Evolutionary conservation across 2,329 filamentous ascomycete genomes (phyloP).

Genomic region (Aspergillus melleus): DNA sequence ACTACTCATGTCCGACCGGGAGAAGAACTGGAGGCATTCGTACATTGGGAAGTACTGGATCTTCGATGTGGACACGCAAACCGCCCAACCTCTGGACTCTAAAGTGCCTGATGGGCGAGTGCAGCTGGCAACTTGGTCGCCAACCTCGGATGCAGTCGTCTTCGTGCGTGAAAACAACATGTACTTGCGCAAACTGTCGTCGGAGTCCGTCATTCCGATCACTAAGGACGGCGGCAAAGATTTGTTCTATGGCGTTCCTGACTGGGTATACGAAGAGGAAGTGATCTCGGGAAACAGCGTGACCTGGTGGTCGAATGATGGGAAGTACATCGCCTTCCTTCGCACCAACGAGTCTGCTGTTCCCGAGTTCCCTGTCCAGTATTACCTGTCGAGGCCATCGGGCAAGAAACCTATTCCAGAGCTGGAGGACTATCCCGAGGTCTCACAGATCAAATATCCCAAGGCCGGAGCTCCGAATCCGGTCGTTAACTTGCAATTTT

Average conservation of each 20-base stretch:
- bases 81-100: constrained; percentile 74
- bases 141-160: constrained; percentile 79
- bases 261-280: constrained; percentile 95
- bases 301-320: constrained; percentile 94
- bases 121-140: constrained; percentile 88
- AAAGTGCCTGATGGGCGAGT: constrained; percentile 63
- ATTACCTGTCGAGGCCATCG: constrained; percentile 85
- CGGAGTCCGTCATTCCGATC: constrained; percentile 65
- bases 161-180: constrained; percentile 91
- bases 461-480: constrained; percentile 95
- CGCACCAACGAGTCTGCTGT: constrained; percentile 92
- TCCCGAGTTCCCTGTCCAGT: constrained; percentile 88
- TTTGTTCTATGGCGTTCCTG: constrained; percentile 92
- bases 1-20: constrained; percentile 69
- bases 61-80: constrained; percentile 81
- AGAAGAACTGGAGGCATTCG: constrained; percentile 87
- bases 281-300: constrained; percentile 77
- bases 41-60: constrained; percentile 86
- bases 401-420: constrained; percentile 66
- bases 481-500: constrained; percentile 82
- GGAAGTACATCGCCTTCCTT: constrained; percentile 85
- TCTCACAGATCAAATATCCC: constrained; percentile 92
- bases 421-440: constrained; percentile 86
- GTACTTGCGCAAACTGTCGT: constrained; percentile 69
- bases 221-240: constrained; percentile 84